Base-by-base conservation (phyloP, 192 early-diverging fungal species). In the Pilobolus umbonatus region DNA sequence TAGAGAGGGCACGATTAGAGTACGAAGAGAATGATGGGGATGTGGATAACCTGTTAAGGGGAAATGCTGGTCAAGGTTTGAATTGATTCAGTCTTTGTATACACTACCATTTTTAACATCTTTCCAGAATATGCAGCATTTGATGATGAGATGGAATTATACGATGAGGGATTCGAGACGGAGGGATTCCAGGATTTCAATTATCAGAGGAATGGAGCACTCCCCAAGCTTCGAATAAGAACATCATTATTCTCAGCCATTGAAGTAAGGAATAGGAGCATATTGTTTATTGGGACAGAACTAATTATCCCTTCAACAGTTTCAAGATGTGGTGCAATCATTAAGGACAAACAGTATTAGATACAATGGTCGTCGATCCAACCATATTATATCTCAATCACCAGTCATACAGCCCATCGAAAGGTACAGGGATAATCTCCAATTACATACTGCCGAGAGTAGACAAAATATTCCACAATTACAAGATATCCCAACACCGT, bases 241-340 rank as follows among this genome's bases (percentile, higher is more conserved):
- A 69, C 81, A 17, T 78, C 78, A 14, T 61, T 83, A 10, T 72
- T 83, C 57, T 72, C 76, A 28, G 81, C 81, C 2, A 61, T 83
- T 6, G 81, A 83, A 72, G 81, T 78, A 68, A 51, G 29, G 9
- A 44, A 30, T 5, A 19, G 22, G 30, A 17, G 24, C 48, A 26
- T 48, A 21, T 51, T 44, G 4, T 32, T 5, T 34, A 56, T 36
- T 45, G 26, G 55, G 24, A 47, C 19, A 39, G 19, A 25, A 21
- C 38, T 19, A 45, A 17, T 52, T 14, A 40, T 19, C 32, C 6
- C 0, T 3, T 24, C 6, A 28, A 44, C 30, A 68, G 75, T 77
- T 71, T 44, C 64, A 64, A 48, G 72, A 70, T 57, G 63, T 70
- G 8, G 57, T 76, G 1, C 59, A 75, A 24, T 68, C 72, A 28